These are phyloP conservation scores for Pichia sp. DNA, from an alignment of 1,139 yeast genomes.

Conservation along the genomic window DNA sequence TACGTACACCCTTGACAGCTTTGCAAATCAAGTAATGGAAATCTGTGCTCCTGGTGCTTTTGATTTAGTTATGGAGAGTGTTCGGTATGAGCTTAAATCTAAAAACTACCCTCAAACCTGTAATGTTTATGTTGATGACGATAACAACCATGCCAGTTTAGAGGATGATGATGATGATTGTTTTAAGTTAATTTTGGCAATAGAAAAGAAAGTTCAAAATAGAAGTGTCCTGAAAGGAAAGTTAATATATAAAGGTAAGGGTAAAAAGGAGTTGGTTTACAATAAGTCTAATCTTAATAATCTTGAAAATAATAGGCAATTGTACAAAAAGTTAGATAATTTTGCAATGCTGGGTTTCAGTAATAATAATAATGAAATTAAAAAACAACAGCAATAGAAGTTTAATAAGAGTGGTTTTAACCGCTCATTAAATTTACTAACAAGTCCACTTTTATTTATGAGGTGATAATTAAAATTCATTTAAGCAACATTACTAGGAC, in stretches of 20 bases:
- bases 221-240: slow-evolving; percentile 1
- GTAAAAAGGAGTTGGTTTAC: too few relatives aligned
- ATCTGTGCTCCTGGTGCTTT: slow-evolving; percentile 8
- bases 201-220: slow-evolving; percentile 13
- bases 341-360: too few relatives aligned
- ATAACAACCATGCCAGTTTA: background rate
- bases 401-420: too few relatives aligned
- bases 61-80: background rate
- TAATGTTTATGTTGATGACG: background rate
- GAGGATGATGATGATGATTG: background rate
- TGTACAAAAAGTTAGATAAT: too few relatives aligned
- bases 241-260: background rate
- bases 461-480: too few relatives aligned
- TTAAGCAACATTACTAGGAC: too few relatives aligned
- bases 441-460: too few relatives aligned
- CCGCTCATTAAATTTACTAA: too few relatives aligned
- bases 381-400: too few relatives aligned
- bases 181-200: slow-evolving; percentile 9
- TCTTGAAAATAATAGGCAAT: too few relatives aligned
- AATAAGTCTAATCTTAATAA: too few relatives aligned
- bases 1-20: slow-evolving; percentile 1
- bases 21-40: slow-evolving; percentile 5
- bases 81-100: background rate
- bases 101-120: slow-evolving; percentile 2
- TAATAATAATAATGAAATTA: too few relatives aligned